These are phyloP conservation scores for Mortierella sp. DNA, from an alignment of 371 early-diverging fungal species.

Conservation along the genomic window DNA sequence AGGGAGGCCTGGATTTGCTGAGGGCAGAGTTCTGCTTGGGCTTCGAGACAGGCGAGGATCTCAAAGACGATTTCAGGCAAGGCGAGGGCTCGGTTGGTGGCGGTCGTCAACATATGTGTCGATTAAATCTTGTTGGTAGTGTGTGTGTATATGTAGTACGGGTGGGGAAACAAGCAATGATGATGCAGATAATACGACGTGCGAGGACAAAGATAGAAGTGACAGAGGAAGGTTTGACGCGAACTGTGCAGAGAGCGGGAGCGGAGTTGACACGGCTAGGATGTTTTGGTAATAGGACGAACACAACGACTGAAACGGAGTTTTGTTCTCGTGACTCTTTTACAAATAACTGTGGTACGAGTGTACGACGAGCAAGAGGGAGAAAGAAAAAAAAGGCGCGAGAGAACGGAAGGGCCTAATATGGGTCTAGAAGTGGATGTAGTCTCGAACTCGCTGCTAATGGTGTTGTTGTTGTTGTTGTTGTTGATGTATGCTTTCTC, in stretches of 20 bases:
- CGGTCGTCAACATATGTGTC: conserved; percentile 15
- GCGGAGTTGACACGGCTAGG: conserved; percentile 10
- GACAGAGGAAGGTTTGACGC: neutral
- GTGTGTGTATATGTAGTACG: neutral
- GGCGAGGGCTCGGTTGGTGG: conserved; percentile 51
- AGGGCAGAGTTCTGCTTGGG: conserved; percentile 46
- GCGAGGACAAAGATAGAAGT: neutral
- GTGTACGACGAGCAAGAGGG: neutral
- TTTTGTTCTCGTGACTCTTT: conserved; percentile 27
- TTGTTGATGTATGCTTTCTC: neutral
- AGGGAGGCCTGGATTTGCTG: conserved; percentile 45
- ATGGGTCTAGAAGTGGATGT: neutral
- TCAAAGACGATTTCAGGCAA: conserved; percentile 56
- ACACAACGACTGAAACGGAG: neutral
- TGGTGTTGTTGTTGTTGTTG: too few relatives aligned
- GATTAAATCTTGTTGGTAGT: neutral
- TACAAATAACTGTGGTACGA: neutral
- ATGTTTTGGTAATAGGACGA: neutral
- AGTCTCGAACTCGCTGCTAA: neutral
- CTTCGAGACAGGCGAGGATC: conserved; percentile 53
- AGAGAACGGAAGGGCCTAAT: conserved; percentile 21
- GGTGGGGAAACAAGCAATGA: neutral
- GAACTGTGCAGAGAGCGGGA: conserved; percentile 11
- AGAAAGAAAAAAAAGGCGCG: neutral
- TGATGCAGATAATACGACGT: neutral